phyloP scores from a whole-genome alignment of 495 filamentous ascomycete species.

The Penicillium goetzii region DNA sequence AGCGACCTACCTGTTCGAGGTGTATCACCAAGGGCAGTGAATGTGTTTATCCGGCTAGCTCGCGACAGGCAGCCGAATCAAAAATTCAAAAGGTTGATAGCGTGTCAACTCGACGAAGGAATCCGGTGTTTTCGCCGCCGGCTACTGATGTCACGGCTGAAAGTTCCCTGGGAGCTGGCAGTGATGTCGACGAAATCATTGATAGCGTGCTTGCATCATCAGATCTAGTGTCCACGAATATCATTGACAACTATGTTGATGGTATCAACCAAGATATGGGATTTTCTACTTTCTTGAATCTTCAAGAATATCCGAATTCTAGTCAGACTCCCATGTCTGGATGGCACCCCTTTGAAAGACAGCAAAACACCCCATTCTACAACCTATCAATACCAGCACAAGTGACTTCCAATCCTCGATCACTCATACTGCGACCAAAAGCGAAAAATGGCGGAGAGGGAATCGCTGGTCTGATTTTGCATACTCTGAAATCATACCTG shows the following conservation, averaged over 20 bases:
- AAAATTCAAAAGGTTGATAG: neutral
- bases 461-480: slow-evolving; percentile 42
- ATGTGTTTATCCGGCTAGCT: slow-evolving; percentile 43
- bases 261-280: neutral
- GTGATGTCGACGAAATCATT: neutral
- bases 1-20: slow-evolving; percentile 45
- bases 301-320: neutral
- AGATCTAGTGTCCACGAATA: neutral
- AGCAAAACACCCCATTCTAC: neutral
- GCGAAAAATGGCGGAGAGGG: slow-evolving; percentile 33
- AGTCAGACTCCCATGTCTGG: neutral
- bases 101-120: neutral
- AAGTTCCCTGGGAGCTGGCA: neutral
- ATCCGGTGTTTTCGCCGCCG: neutral
- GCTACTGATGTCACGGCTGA: neutral
- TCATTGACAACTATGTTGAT: neutral
- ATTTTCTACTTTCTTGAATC: neutral
- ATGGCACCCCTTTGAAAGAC: neutral
- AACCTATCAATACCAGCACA: slow-evolving; percentile 33
- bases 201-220: neutral
- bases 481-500: slow-evolving; percentile 50
- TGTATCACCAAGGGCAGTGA: slow-evolving; percentile 42
- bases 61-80: slow-evolving; percentile 14
- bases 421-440: slow-evolving; percentile 38
- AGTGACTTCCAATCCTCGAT: slow-evolving; percentile 33